These are phyloP conservation scores for Capillidium rhysosporum DNA, from an alignment of 371 early-diverging fungal genomes.

Conservation along the genomic window DNA sequence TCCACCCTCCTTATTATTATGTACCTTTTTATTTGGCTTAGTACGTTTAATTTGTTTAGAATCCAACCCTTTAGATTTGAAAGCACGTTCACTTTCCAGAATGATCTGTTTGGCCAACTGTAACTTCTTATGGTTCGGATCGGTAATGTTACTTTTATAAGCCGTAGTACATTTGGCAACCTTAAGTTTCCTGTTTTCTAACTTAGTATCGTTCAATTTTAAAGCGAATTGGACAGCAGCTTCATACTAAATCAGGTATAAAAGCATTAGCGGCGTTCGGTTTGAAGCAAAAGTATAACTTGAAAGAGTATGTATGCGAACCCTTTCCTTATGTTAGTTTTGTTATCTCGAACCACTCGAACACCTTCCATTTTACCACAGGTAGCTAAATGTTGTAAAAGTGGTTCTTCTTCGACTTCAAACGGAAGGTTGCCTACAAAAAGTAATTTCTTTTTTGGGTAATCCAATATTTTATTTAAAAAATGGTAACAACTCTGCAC, in stretches of 20 bases:
- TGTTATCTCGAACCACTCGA: conserved; percentile 64
- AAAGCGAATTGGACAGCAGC: conserved; percentile 56
- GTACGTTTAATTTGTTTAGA: no score
- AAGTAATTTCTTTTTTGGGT: conserved; percentile 65
- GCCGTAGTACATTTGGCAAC: conserved; percentile 17
- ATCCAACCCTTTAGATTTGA: no score
- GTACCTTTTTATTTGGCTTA: no score
- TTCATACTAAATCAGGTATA: conserved; percentile 19
- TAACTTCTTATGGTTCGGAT: no score
- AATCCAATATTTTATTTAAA: conserved; percentile 15
- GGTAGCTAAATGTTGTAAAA: conserved; percentile 64
- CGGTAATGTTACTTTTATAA: no score
- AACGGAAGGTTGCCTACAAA: conserved; percentile 85
- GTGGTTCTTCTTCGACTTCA: conserved; percentile 65
- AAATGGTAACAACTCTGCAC: background rate
- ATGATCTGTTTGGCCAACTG: no score
- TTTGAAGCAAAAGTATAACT: conserved; percentile 10
- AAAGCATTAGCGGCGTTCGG: no score
- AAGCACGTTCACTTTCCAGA: no score
- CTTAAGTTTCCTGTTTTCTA: conserved; percentile 33
- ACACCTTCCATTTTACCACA: conserved; percentile 72
- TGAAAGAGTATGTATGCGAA: conserved; percentile 70
- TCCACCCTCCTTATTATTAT: no score
- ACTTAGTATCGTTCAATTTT: conserved; percentile 47
- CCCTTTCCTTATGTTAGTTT: conserved; percentile 87